Percentiles rank a stretch among this genome's conserved stretches.
These are phyloP conservation scores for Sonneratia caseolaris DNA, from an alignment of 345 rosid species.

Conservation along the genomic window DNA sequence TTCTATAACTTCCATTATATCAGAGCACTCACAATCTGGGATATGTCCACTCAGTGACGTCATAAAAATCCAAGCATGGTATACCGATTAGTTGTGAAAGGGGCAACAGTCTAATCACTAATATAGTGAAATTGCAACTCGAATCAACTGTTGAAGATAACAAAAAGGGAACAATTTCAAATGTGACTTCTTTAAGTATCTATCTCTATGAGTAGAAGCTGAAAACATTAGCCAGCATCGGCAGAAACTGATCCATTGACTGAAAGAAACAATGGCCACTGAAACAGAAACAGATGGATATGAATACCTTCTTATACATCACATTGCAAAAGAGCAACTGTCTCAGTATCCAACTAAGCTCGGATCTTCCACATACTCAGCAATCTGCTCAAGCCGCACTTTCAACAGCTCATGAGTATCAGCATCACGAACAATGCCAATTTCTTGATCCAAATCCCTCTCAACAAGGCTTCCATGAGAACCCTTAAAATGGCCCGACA, in stretches of 20 bases:
- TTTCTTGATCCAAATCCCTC: slow-evolving; percentile 56
- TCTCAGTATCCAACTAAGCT: slow-evolving; percentile 36
- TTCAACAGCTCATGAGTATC: slow-evolving; percentile 50
- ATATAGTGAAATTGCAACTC: background rate
- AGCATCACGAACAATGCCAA: slow-evolving; percentile 56
- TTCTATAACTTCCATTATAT: background rate
- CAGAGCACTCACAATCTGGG: background rate
- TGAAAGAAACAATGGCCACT: background rate
- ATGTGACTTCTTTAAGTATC: background rate
- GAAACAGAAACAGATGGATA: background rate
- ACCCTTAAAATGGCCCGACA: slow-evolving; percentile 65
- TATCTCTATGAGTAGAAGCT: background rate
- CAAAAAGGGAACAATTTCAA: too few relatives aligned
- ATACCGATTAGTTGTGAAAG: background rate
- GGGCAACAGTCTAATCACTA: background rate
- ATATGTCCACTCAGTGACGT: background rate
- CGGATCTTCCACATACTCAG: slow-evolving; percentile 73
- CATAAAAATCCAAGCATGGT: background rate
- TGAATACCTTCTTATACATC: slow-evolving; percentile 7
- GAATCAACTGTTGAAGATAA: background rate
- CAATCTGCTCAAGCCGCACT: slow-evolving; percentile 74
- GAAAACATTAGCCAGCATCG: background rate
- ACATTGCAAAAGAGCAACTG: background rate
- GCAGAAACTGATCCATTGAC: background rate
- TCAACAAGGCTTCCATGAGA: slow-evolving; percentile 60